Conservation (phyloP, 768 basidiomycete species). For the Boletus rubroflammeus region DNA sequence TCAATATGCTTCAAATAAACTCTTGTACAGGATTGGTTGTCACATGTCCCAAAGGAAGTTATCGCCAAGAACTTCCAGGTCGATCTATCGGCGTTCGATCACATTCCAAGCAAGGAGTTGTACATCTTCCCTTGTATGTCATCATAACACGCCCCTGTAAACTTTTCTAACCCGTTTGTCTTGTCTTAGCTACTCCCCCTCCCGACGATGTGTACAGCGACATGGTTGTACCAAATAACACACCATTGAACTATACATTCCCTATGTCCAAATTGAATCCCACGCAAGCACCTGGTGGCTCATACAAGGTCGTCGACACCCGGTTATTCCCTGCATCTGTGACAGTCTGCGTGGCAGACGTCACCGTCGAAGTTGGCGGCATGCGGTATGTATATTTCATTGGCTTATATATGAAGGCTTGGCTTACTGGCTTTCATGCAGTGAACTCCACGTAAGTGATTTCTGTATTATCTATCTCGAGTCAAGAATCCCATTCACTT, state of each 20-base stretch:
- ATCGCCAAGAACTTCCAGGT: conserved; percentile 64
- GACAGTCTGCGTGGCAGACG: conserved; percentile 55
- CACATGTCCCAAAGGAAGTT: conserved; percentile 56
- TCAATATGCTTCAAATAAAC: background rate
- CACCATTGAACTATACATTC: conserved; percentile 52
- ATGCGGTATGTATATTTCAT: conserved; percentile 41
- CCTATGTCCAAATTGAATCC: conserved; percentile 45
- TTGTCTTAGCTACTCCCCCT: conserved; percentile 38
- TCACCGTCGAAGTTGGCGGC: conserved; percentile 56
- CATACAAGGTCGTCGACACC: conserved; percentile 58
- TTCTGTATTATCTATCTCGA: background rate
- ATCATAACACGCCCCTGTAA: background rate
- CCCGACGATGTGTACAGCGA: conserved; percentile 39
- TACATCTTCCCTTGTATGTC: conserved; percentile 51
- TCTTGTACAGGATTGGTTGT: conserved; percentile 55
- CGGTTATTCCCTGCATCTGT: conserved; percentile 49
- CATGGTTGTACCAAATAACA: conserved; percentile 47
- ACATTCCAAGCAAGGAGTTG: conserved; percentile 50
- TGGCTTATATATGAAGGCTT: background rate
- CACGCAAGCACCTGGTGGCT: conserved; percentile 48
- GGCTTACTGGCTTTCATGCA: conserved; percentile 5
- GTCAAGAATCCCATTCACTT: background rate
- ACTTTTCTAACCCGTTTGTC: background rate
- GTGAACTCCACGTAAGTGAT: conserved; percentile 45
- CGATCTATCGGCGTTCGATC: conserved; percentile 45